phyloP scores from a whole-genome alignment of 352 stramenopile genomes.

The Phytophthora ohioensis region DNA sequence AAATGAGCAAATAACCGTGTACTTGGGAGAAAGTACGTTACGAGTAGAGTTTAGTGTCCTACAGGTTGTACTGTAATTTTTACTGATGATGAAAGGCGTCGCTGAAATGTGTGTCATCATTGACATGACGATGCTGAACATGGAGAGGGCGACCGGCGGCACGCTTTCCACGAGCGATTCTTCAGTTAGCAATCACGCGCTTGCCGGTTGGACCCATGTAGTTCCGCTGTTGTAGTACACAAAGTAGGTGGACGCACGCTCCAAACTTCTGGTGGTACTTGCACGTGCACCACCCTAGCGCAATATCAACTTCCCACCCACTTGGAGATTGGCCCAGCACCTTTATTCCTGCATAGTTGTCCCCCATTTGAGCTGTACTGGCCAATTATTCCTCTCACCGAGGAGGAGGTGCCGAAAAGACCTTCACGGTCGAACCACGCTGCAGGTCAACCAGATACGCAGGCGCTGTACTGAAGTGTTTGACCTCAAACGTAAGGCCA shows the following conservation, averaged over 20 bases:
- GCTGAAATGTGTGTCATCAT: too few species aligned
- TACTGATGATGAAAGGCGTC: too few species aligned
- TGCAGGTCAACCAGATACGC: too few species aligned
- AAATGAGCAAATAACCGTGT: too few species aligned
- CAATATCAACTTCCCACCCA: slow-evolving; percentile 3
- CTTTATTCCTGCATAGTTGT: not conserved
- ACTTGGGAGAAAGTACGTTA: too few species aligned
- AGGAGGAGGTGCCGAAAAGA: too few species aligned
- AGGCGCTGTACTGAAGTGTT: too few species aligned
- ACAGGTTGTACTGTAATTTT: too few species aligned
- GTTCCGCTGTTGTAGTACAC: not conserved
- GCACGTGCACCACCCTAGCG: not conserved
- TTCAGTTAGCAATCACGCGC: not conserved
- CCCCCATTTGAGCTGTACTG: not conserved
- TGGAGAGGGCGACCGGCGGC: not conserved
- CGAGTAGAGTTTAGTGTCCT: too few species aligned
- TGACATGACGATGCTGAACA: not conserved
- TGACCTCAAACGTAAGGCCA: too few species aligned
- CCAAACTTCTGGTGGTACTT: slow-evolving; percentile 1
- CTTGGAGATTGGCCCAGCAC: not conserved
- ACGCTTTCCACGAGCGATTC: not conserved
- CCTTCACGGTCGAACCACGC: too few species aligned
- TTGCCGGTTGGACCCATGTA: not conserved
- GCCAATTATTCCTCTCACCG: not conserved
- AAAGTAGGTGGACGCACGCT: not conserved